These are phyloP conservation scores for Glycine latifolia DNA, from an alignment of 306 rosid genomes.

Conservation along the genomic window DNA sequence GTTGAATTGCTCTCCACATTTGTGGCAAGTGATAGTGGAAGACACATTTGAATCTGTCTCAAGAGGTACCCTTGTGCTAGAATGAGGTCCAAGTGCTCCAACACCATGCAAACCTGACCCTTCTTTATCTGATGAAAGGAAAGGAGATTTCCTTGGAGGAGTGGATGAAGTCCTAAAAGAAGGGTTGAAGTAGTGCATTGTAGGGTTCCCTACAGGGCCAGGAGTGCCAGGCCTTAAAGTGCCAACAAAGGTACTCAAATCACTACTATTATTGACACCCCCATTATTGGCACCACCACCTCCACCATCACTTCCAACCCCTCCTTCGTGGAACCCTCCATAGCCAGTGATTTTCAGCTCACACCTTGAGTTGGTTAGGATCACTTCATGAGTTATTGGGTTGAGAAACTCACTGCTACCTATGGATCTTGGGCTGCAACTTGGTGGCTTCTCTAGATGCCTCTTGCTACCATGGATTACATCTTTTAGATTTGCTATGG, in stretches of 20 bases:
- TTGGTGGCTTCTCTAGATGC: conserved; percentile 82
- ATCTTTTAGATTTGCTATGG: conserved; percentile 90
- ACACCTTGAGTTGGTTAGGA: conserved; percentile 83
- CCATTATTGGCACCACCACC: not conserved
- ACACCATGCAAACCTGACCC: conserved; percentile 7
- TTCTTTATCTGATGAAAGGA: conserved; percentile 62
- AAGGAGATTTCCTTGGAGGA: conserved; percentile 74
- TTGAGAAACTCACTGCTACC: conserved; percentile 92
- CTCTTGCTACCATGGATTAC: conserved; percentile 94
- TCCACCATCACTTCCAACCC: conserved; percentile 45
- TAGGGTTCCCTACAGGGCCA: conserved; percentile 78
- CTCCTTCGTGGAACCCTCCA: conserved; percentile 5
- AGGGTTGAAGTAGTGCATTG: conserved; percentile 77
- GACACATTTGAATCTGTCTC: conserved; percentile 50
- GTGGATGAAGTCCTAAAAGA: conserved; percentile 65
- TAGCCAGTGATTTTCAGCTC: conserved; percentile 87
- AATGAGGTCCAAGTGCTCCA: conserved; percentile 47
- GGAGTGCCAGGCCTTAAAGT: conserved; percentile 87
- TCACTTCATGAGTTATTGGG: conserved; percentile 89
- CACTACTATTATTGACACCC: conserved; percentile 7
- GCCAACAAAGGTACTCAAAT: conserved; percentile 66
- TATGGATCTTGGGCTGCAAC: conserved; percentile 90
- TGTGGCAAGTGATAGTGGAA: conserved; percentile 70
- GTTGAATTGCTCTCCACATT: conserved; percentile 85
- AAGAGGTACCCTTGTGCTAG: too few relatives aligned